A percentile compares a stretch with the other conserved stretches of the same genome.
These are phyloP conservation scores for Nemania serpens DNA, from an alignment of 2,329 filamentous ascomycete species.

Conservation along the genomic window DNA sequence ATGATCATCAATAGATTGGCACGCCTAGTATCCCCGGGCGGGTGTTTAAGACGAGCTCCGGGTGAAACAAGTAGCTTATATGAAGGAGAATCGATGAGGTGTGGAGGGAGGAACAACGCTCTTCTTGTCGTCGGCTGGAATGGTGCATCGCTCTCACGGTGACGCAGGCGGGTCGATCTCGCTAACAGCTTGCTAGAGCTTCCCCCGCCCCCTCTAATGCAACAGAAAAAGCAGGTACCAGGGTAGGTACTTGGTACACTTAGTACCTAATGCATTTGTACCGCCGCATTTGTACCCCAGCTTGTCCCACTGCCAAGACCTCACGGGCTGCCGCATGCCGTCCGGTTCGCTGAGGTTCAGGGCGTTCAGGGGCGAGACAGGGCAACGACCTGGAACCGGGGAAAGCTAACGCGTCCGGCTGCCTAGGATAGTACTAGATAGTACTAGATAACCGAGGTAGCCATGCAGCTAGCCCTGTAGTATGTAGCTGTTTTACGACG, in stretches of 20 bases:
- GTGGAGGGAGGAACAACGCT: neutral
- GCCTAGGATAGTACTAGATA: neutral
- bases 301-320: conserved; percentile 15
- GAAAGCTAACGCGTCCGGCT: conserved; percentile 7
- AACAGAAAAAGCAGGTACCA: too few relatives aligned
- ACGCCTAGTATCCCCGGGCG: too few relatives aligned
- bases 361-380: conserved; percentile 18
- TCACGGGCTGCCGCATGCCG: neutral
- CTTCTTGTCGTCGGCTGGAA: neutral
- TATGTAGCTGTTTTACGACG: conserved; percentile 4
- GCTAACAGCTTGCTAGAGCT: neutral
- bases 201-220: neutral
- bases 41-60: neutral
- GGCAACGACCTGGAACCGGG: conserved; percentile 8
- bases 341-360: conserved; percentile 17
- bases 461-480: conserved; percentile 10
- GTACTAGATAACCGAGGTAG: neutral
- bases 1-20: neutral
- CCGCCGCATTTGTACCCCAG: too few relatives aligned
- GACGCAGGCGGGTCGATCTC: conserved; percentile 8
- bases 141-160: neutral
- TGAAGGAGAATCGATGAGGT: neutral
- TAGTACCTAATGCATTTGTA: too few relatives aligned
- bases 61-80: neutral
- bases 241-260: neutral